Evolutionary conservation across 2,329 filamentous ascomycete genomes (phyloP).

Genomic region (Cordyceps militaris): DNA sequence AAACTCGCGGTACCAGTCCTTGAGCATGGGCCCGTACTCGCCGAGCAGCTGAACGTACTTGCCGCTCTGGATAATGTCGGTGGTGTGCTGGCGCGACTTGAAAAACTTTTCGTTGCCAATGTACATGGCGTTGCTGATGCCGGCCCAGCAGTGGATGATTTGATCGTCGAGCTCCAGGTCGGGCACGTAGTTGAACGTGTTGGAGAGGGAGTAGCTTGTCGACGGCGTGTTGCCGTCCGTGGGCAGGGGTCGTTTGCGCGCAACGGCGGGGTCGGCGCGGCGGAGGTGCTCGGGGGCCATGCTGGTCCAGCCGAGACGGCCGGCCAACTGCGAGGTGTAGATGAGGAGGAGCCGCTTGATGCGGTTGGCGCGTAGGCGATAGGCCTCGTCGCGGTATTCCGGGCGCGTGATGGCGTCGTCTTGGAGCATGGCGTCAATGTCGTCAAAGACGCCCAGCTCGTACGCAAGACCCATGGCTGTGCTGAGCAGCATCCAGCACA

Average conservation of each 20-base stretch:
- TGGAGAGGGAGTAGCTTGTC: slow-evolving; percentile 51
- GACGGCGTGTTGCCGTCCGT: slow-evolving; percentile 53
- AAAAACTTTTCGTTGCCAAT: slow-evolving; percentile 85
- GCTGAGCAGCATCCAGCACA: slow-evolving; percentile 97
- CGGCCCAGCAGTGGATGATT: slow-evolving; percentile 83
- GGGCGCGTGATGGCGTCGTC: slow-evolving; percentile 52
- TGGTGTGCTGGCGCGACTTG: slow-evolving; percentile 77
- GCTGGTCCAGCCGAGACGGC: slow-evolving; percentile 83
- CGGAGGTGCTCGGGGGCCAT: slow-evolving; percentile 73
- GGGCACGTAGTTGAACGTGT: slow-evolving; percentile 58
- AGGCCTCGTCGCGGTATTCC: slow-evolving; percentile 67
- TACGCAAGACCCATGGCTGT: slow-evolving; percentile 85
- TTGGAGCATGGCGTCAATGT: slow-evolving; percentile 65
- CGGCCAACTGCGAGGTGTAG: slow-evolving; percentile 90
- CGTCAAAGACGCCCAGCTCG: slow-evolving; percentile 91
- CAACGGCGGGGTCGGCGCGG: slow-evolving; percentile 49
- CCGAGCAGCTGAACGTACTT: slow-evolving; percentile 75
- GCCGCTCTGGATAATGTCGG: slow-evolving; percentile 79
- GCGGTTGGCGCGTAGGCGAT: slow-evolving; percentile 69
- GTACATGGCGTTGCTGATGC: slow-evolving; percentile 89
- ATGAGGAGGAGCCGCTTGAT: slow-evolving; percentile 83
- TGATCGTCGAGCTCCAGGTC: slow-evolving; percentile 61
- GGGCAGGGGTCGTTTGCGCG: slow-evolving; percentile 42
- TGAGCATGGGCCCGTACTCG: slow-evolving; percentile 71
- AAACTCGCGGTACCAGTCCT: slow-evolving; percentile 74